phyloP scores from a whole-genome alignment of 140 eudicot species.

The Stevia rebaudiana region DNA sequence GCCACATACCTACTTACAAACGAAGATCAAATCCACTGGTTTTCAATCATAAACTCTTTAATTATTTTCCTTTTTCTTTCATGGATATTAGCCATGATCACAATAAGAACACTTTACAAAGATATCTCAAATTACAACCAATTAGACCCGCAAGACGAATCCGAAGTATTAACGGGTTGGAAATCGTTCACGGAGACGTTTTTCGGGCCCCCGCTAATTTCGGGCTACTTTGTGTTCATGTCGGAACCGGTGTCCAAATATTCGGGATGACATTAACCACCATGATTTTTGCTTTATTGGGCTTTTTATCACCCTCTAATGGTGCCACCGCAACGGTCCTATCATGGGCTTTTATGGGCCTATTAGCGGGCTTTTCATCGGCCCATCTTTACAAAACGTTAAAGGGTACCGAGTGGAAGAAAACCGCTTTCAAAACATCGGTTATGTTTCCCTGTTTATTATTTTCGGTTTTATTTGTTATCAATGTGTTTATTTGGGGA shows the following conservation, averaged over 20 bases:
- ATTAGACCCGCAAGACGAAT: conserved; percentile 71
- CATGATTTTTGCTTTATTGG: conserved; percentile 60
- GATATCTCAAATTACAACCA: conserved; percentile 68
- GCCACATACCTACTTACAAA: conserved; percentile 71
- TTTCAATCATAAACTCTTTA: conserved; percentile 70
- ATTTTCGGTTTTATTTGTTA: conserved; percentile 53
- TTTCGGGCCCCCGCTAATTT: conserved; percentile 53
- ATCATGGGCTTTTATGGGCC: conserved; percentile 29
- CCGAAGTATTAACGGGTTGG: conserved; percentile 80
- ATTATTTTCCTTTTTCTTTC: conserved; percentile 76
- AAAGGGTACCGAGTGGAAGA: conserved; percentile 74
- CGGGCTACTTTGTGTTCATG: conserved; percentile 56
- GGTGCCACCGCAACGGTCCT: background rate
- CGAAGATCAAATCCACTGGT: conserved; percentile 77
- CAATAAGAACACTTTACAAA: conserved; percentile 63
- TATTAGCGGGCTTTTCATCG: conserved; percentile 62
- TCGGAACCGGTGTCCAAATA: conserved; percentile 67
- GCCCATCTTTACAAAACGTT: conserved; percentile 72
- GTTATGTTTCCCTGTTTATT: conserved; percentile 68
- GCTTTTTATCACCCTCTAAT: conserved; percentile 61
- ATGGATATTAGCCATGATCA: conserved; percentile 83
- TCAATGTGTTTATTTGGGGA: conserved; percentile 71
- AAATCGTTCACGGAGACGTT: conserved; percentile 72
- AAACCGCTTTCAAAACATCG: conserved; percentile 57
- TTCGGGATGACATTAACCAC: conserved; percentile 66